Conservation (phyloP, 148 eudicot genomes). For the Cornus controversa region DNA sequence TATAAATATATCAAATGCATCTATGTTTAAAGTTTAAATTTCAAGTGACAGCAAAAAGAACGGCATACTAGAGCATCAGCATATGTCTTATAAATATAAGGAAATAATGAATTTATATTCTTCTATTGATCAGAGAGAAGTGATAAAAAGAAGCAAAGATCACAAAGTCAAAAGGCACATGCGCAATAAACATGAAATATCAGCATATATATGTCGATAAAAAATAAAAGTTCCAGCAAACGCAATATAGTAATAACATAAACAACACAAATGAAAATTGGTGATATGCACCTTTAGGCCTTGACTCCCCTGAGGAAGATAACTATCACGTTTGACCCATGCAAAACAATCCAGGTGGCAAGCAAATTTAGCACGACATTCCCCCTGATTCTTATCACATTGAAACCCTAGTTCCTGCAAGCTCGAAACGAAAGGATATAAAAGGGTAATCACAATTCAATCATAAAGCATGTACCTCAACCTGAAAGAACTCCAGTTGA, state of each 20-base stretch:
- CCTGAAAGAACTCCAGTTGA: not conserved
- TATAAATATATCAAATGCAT: not conserved
- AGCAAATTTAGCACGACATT: constrained; percentile 99
- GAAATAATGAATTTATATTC: not conserved
- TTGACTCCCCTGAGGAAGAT: constrained; percentile 99
- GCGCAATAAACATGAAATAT: not conserved
- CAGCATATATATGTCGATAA: not conserved
- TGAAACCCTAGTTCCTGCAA: constrained; percentile 88
- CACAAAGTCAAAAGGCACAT: not conserved
- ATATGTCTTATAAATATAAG: not conserved
- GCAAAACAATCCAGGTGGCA: constrained; percentile 99
- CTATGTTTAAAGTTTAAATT: not conserved
- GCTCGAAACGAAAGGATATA: constrained; percentile 4
- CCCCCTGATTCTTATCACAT: constrained; percentile 95
- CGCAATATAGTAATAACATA: not conserved
- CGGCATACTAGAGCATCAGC: not conserved
- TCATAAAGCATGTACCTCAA: not conserved
- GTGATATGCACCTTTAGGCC: constrained; percentile 76
- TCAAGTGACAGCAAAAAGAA: not conserved
- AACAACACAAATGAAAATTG: not conserved
- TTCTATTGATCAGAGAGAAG: no score
- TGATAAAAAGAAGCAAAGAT: not conserved
- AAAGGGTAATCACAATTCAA: not conserved
- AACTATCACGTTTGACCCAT: constrained; percentile 99
- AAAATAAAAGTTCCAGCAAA: not conserved